These are phyloP conservation scores for Colletotrichum sp. DNA, from an alignment of 2,329 filamentous ascomycete species.

Conservation along the genomic window DNA sequence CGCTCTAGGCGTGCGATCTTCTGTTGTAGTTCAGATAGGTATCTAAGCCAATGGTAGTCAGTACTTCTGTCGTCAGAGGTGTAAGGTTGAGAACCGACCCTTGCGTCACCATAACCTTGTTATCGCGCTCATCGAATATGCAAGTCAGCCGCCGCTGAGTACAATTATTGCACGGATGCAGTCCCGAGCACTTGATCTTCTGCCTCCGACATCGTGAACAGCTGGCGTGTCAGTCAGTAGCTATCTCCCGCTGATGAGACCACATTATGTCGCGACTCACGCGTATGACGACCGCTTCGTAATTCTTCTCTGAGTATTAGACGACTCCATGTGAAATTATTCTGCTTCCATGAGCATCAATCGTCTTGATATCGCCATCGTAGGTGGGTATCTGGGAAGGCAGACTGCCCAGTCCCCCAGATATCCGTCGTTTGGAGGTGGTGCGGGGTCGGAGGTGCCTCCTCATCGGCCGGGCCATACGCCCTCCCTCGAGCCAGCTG, in stretches of 20 bases:
- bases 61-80: neutral
- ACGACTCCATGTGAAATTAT: neutral
- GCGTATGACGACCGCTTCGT: constrained; percentile 9
- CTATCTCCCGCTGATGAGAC: neutral
- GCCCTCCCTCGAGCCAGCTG: neutral
- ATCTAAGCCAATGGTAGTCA: neutral
- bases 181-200: constrained; percentile 15
- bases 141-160: constrained; percentile 11
- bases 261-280: neutral
- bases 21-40: constrained; percentile 6
- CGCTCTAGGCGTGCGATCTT: constrained; percentile 1
- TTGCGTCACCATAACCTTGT: constrained; percentile 18
- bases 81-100: neutral
- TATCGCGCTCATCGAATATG: constrained; percentile 13
- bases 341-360: neutral
- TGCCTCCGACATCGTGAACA: constrained; percentile 19
- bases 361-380: neutral
- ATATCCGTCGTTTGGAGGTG: neutral
- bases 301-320: constrained; percentile 7
- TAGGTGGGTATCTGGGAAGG: neutral
- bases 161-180: constrained; percentile 17
- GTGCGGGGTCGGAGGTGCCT: constrained; percentile 4
- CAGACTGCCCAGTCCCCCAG: neutral
- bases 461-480: neutral
- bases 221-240: neutral